Conservation (phyloP, 2,329 filamentous ascomycete species). For the Tolypocladium ophioglossoides region DNA sequence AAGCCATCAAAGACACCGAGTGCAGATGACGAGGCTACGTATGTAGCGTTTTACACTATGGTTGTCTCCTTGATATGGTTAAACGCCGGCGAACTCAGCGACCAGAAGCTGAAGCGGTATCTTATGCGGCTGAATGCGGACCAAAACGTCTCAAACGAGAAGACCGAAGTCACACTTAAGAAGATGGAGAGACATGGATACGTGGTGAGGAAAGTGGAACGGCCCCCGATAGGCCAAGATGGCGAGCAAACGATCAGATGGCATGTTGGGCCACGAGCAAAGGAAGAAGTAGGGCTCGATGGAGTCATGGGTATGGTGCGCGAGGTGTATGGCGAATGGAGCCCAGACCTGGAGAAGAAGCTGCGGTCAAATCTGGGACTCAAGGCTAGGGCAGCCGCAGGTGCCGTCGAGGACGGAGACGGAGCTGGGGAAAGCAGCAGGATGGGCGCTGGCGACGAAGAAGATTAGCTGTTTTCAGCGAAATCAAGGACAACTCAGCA, state of each 20-base stretch:
- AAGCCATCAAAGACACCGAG: slow-evolving; percentile 57
- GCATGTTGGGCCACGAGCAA: slow-evolving; percentile 75
- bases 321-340: slow-evolving; percentile 44
- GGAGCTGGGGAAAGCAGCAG: slow-evolving; percentile 4
- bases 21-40: slow-evolving; percentile 60
- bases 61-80: slow-evolving; percentile 70
- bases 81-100: slow-evolving; percentile 60
- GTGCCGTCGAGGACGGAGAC: slow-evolving; percentile 13
- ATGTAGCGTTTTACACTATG: slow-evolving; percentile 71
- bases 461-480: not conserved
- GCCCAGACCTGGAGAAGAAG: slow-evolving; percentile 46
- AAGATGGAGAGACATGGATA: slow-evolving; percentile 77
- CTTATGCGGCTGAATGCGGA: slow-evolving; percentile 67
- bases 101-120: slow-evolving; percentile 69
- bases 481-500: not conserved
- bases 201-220: slow-evolving; percentile 63
- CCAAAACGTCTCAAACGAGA: slow-evolving; percentile 61
- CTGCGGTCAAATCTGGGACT: slow-evolving; percentile 53
- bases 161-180: slow-evolving; percentile 64
- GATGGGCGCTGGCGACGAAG: slow-evolving; percentile 2
- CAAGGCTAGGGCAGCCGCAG: slow-evolving; percentile 13
- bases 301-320: slow-evolving; percentile 63
- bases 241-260: slow-evolving; percentile 74
- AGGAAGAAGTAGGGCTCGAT: slow-evolving; percentile 70
- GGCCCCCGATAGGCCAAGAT: slow-evolving; percentile 34